These are phyloP conservation scores for Hypoxylon lienhwacheense DNA, from an alignment of 495 filamentous ascomycete genomes.

Conservation along the genomic window DNA sequence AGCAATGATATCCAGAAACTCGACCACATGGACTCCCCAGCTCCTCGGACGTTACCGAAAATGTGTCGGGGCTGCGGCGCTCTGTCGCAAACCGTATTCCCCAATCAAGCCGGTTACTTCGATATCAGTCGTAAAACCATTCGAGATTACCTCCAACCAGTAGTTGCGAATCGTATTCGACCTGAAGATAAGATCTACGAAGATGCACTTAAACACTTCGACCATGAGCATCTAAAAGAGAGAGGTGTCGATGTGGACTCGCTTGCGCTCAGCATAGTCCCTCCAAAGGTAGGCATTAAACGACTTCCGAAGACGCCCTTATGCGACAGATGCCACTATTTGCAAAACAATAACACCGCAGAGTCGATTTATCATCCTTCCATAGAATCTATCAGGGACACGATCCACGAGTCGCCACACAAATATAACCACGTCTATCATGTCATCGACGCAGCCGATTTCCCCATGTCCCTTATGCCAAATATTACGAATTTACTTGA, in stretches of 20 bases:
- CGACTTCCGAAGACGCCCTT: slow-evolving; percentile 50
- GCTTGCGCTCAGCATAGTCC: slow-evolving; percentile 28
- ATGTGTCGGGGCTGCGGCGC: slow-evolving; percentile 91
- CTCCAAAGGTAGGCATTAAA: slow-evolving; percentile 14
- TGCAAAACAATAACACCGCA: slow-evolving; percentile 73
- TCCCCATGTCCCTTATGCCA: slow-evolving; percentile 86
- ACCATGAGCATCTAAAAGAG: slow-evolving; percentile 45
- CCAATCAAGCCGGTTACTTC: slow-evolving; percentile 79
- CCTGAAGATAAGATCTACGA: slow-evolving; percentile 43
- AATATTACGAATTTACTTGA: slow-evolving; percentile 57
- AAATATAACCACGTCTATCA: slow-evolving; percentile 93
- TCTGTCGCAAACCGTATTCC: slow-evolving; percentile 68
- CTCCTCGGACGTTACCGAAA: slow-evolving; percentile 49
- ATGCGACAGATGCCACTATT: slow-evolving; percentile 83
- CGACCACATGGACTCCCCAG: not conserved
- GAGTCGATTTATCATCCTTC: slow-evolving; percentile 74
- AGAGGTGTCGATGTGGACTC: slow-evolving; percentile 47
- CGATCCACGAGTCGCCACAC: slow-evolving; percentile 82
- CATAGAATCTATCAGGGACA: slow-evolving; percentile 73
- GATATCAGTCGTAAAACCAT: slow-evolving; percentile 56
- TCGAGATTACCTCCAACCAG: slow-evolving; percentile 47
- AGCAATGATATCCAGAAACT: no score
- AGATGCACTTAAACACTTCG: slow-evolving; percentile 44
- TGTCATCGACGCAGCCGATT: slow-evolving; percentile 96
- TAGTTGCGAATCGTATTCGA: slow-evolving; percentile 25